Percentiles rank a stretch among this genome's conserved stretches.
Evolutionary conservation across 2,329 filamentous ascomycete genomes (phyloP).

Genomic region (Fusarium gaditjirri): DNA sequence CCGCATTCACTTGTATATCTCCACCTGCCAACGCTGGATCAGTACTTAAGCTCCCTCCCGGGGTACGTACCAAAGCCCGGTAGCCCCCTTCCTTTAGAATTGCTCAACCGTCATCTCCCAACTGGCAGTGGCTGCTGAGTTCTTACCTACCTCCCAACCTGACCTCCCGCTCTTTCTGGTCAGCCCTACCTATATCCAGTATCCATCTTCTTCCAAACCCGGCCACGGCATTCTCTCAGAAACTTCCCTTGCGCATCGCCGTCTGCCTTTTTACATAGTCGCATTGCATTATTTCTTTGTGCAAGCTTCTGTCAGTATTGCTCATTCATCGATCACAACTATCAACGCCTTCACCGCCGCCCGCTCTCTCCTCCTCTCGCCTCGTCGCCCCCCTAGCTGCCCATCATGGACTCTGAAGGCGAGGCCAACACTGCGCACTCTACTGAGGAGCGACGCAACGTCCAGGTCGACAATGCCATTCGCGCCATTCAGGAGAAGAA

Average conservation of each 20-base stretch:
- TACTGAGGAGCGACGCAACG: conserved; percentile 60
- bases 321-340: conserved; percentile 16
- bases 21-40: not conserved
- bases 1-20: conserved; percentile 22
- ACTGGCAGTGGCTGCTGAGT: conserved; percentile 22
- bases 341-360: conserved; percentile 43
- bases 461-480: conserved; percentile 86
- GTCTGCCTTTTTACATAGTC: conserved; percentile 2
- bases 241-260: conserved; percentile 4
- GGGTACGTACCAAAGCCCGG: conserved; percentile 24
- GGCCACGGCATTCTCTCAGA: conserved; percentile 17
- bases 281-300: conserved; percentile 20
- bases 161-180: conserved; percentile 39
- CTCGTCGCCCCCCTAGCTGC: conserved; percentile 33
- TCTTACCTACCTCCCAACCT: conserved; percentile 32
- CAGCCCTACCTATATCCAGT: conserved; percentile 41
- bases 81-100: conserved; percentile 9
- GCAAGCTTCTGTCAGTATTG: conserved; percentile 16
- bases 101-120: conserved; percentile 32
- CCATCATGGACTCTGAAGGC: conserved; percentile 59
- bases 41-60: conserved; percentile 29
- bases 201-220: conserved; percentile 39
- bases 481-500: conserved; percentile 95
- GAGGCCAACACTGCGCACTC: conserved; percentile 48
- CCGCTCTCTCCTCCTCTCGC: conserved; percentile 32